Base-by-base conservation (phyloP, 345 rosid genomes). In the Zanthoxylum bungeanum region DNA sequence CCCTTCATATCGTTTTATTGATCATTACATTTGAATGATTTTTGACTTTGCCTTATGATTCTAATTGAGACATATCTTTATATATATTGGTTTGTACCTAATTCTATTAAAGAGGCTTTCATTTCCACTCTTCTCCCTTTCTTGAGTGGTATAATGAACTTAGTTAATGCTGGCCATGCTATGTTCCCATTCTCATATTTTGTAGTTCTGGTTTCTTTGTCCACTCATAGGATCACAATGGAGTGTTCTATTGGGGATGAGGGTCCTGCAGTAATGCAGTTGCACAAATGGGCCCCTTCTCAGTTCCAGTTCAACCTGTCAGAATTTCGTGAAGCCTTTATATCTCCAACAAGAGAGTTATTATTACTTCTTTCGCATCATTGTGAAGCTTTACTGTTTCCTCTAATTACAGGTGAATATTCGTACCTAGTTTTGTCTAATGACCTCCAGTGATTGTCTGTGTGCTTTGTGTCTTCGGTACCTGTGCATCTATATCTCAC, bases 251-350 rank as follows among this genome's bases (percentile, higher is more conserved):
- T 71, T 73, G 76, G 74, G 30, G 67, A 77, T 39, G 89, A 84
- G 81, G 81, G 79, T 57, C 91, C 85, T 71, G 74, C 89, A 6
- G 60, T 89, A 71, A 79, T 92, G 82, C 98, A 88, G 81, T 70
- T 95, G 86, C 91, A 76, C 67, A 88, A 86, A 84, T 95, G 99
- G 97, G 82, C 52, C 50, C 86, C 93, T 64, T 81, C 92, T 42
- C 79, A 60, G 66, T 71, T 81, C 79, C 85, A 80, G 66, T 78
- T 85, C 60, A 76, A 91, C 59, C 79, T 87, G 59, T 86, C 98
- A 27, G 98, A 95, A 68, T 95, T 82, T 80, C 91, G 87, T 6
- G 96, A 92, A 74, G 99, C 89, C 75, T 92, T 89, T 78, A 84
- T 95, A 36, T 95, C 99, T 70, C 99, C 99, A 3, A 81, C 94